Conservation (phyloP, 805 yeast genomes). For the Lipomyces starkeyi region DNA sequence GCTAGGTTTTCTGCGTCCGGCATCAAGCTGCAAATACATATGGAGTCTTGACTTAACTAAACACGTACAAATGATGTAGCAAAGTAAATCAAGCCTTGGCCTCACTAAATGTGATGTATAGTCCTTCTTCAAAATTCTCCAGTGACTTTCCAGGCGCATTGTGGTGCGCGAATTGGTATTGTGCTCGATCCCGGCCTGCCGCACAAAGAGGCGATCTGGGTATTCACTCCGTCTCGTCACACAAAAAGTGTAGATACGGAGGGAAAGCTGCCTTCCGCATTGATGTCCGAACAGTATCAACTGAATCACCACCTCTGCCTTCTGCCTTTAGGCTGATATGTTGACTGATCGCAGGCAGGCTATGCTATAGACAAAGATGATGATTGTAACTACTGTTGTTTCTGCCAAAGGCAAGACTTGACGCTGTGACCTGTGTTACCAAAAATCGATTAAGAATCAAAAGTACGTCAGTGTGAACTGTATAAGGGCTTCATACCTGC, state of each 20-base stretch:
- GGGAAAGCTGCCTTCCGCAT: not conserved
- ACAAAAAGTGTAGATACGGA: not conserved
- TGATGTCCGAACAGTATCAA: not conserved
- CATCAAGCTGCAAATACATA: not conserved
- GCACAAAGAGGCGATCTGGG: not conserved
- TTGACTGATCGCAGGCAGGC: too few relatives aligned
- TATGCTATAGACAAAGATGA: too few relatives aligned
- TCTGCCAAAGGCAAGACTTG: too few relatives aligned
- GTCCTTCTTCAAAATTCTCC: not conserved
- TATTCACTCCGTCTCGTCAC: not conserved
- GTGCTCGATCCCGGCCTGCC: conserved; percentile 2
- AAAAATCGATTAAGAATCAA: too few relatives aligned
- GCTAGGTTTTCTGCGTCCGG: not conserved
- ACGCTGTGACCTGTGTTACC: too few relatives aligned
- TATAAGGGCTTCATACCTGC: too few relatives aligned
- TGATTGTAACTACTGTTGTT: too few relatives aligned
- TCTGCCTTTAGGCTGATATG: too few relatives aligned
- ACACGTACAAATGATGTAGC: not conserved
- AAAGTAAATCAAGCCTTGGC: not conserved
- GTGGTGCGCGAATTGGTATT: not conserved
- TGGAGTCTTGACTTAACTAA: not conserved
- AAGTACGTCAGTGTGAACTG: too few relatives aligned
- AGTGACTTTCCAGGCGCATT: conserved; percentile 1
- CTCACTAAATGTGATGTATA: not conserved
- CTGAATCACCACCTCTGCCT: not conserved